phyloP scores from a whole-genome alignment of 176 grass and related monocot genomes.

The Aegilops sharonensis region DNA sequence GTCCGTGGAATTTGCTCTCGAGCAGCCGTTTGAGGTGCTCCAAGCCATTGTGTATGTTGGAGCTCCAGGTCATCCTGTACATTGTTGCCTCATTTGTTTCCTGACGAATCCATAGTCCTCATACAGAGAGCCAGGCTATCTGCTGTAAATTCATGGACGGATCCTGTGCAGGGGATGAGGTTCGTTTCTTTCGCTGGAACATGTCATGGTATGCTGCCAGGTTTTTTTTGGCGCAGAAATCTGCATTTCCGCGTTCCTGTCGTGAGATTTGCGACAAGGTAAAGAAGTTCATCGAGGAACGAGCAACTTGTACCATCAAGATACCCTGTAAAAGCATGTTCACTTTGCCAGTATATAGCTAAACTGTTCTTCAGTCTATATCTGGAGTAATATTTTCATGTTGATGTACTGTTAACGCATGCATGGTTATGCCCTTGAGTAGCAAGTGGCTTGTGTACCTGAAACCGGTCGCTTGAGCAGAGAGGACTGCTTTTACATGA shows the following conservation, averaged over 20 bases:
- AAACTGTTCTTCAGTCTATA: not conserved
- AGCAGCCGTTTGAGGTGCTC: not conserved
- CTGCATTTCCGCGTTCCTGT: conserved; percentile 6
- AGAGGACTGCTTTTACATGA: too few relatives aligned
- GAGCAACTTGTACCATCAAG: not conserved
- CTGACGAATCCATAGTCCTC: not conserved
- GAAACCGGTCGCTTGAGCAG: too few relatives aligned
- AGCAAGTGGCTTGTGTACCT: too few relatives aligned
- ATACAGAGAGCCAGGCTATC: conserved; percentile 18
- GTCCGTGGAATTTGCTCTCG: not conserved
- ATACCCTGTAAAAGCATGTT: conserved; percentile 8
- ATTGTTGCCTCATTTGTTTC: conserved; percentile 22
- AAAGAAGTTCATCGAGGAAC: not conserved
- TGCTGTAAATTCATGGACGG: conserved; percentile 32
- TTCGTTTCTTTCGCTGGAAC: conserved; percentile 22
- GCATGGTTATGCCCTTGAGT: too few relatives aligned
- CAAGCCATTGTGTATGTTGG: not conserved
- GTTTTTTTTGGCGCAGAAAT: conserved; percentile 32
- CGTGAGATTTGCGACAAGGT: not conserved
- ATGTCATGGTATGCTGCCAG: conserved; percentile 20
- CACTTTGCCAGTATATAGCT: not conserved
- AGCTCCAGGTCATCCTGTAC: conserved; percentile 20
- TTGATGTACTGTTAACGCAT: too few relatives aligned
- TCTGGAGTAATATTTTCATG: too few relatives aligned
- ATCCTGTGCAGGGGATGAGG: not conserved